Evolutionary conservation across 805 yeast genomes (phyloP), one percentile per base, ranked within the genome.

Genomic region (Metschnikowia borealis): DNA sequence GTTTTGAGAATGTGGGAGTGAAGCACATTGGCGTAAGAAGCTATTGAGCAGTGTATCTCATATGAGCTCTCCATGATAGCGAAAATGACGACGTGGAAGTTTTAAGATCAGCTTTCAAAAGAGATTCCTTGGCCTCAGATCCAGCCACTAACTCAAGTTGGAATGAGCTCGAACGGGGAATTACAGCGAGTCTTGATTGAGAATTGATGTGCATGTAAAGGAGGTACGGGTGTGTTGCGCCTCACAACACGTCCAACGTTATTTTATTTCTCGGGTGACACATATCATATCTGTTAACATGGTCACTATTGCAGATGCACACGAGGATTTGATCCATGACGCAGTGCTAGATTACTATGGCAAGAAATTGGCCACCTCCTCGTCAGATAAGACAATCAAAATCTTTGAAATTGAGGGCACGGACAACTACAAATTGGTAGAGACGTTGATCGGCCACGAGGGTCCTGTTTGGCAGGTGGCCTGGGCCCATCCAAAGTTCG

Each of bases 401-500:
- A 55, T 58, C 52, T 58, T 58, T 44, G 62, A 58, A 37, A 50
- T 58, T n/a, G 62, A 58, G 26, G 62, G 60, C 40, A 51, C 58
- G 18, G 62, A 58, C 46, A 55, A 53, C 49, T 53, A 56, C 54
- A 49, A 79, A 64, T 75, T 90, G 46, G 78, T 86, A 17, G 97
- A 90, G 58, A 91, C 98, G 1, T 74, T 94, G 55, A 77, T 81
- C 44, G 97, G 96, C 36, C 99, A 94, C 68, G 97, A 90, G 55
- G 99, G 98, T 33, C 98, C 99, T 11, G 97, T 94, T 44, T 94
- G 99, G 99, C 96, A 92, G 71, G 96, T 90, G 18, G 82, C 89
- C 48, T 94, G 99, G 99, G 98, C 98, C 2, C 99, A 94, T 66
- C 99, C 99, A 32, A 92, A 92, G 68, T 94, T 92, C 64, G 99